These are phyloP conservation scores for Fomitopsis pulvina DNA, from an alignment of 768 basidiomycete genomes.

Conservation along the genomic window DNA sequence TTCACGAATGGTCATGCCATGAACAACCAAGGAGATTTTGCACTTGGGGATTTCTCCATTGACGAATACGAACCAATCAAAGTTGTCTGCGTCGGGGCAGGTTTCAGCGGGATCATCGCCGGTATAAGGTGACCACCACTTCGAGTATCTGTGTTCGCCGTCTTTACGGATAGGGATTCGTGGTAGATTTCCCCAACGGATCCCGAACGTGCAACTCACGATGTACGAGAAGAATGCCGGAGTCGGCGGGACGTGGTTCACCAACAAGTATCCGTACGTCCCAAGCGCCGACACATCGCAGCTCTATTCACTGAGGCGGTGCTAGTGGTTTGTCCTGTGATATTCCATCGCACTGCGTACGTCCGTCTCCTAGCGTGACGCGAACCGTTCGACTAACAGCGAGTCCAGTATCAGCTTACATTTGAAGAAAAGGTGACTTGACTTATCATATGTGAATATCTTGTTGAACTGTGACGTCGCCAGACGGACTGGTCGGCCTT, in stretches of 20 bases:
- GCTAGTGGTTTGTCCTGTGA: slow-evolving; percentile 59
- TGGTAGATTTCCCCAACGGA: slow-evolving; percentile 3
- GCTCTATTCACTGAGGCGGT: too few relatives aligned
- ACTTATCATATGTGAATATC: too few relatives aligned
- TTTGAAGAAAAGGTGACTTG: slow-evolving; percentile 52
- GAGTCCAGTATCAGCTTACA: slow-evolving; percentile 47
- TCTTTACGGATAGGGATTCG: too few relatives aligned
- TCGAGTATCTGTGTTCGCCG: background rate
- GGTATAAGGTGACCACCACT: slow-evolving; percentile 39
- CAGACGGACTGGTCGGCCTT: slow-evolving; percentile 57
- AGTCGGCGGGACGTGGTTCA: slow-evolving; percentile 58
- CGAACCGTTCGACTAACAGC: too few relatives aligned
- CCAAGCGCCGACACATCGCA: too few relatives aligned
- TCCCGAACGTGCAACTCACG: slow-evolving; percentile 46
- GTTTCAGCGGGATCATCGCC: slow-evolving; percentile 53
- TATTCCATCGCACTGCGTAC: slow-evolving; percentile 49
- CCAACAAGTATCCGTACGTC: slow-evolving; percentile 47
- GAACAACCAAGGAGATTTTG: too few relatives aligned
- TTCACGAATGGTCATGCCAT: too few relatives aligned
- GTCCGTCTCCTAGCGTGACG: background rate
- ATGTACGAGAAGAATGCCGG: slow-evolving; percentile 56
- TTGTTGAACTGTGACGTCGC: background rate
- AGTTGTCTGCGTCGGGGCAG: slow-evolving; percentile 53
- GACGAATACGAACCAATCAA: slow-evolving; percentile 49
- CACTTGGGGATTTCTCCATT: slow-evolving; percentile 38